These are phyloP conservation scores for Aspergillus aculeatus DNA, from an alignment of 2,329 filamentous ascomycete genomes.

Conservation along the genomic window DNA sequence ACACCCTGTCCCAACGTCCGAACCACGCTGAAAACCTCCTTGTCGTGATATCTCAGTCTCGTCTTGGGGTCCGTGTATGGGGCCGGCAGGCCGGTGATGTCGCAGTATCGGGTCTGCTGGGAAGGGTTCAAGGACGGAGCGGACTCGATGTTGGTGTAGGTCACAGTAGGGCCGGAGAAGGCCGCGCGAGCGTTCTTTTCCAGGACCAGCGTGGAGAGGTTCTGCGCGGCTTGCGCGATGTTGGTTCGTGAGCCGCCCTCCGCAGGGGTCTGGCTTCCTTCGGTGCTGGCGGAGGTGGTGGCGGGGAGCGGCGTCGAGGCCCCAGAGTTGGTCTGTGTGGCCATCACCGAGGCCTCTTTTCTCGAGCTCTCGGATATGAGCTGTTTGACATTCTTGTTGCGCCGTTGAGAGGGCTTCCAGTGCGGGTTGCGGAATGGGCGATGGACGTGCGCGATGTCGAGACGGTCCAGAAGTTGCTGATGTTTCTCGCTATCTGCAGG, in stretches of 20 bases:
- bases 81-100: constrained; percentile 88
- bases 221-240: constrained; percentile 84
- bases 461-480: constrained; percentile 79
- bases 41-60: constrained; percentile 85
- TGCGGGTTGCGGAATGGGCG: constrained; percentile 86
- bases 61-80: constrained; percentile 96
- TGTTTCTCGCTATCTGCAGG: constrained; percentile 78
- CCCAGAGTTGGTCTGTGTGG: constrained; percentile 79
- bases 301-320: constrained; percentile 63
- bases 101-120: constrained; percentile 86
- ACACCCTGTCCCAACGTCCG: constrained; percentile 76
- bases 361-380: constrained; percentile 86
- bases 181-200: constrained; percentile 66
- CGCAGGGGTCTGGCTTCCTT: constrained; percentile 48
- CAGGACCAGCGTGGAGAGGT: constrained; percentile 80
- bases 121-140: constrained; percentile 78
- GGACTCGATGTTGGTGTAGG: constrained; percentile 95
- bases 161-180: constrained; percentile 67
- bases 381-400: constrained; percentile 98
- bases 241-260: constrained; percentile 53
- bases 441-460: constrained; percentile 82
- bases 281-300: constrained; percentile 35
- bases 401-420: constrained; percentile 90
- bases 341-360: constrained; percentile 83
- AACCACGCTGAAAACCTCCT: constrained; percentile 84